These are phyloP conservation scores for Gamarada debralockiae DNA, from an alignment of 495 filamentous ascomycete species.

Conservation along the genomic window DNA sequence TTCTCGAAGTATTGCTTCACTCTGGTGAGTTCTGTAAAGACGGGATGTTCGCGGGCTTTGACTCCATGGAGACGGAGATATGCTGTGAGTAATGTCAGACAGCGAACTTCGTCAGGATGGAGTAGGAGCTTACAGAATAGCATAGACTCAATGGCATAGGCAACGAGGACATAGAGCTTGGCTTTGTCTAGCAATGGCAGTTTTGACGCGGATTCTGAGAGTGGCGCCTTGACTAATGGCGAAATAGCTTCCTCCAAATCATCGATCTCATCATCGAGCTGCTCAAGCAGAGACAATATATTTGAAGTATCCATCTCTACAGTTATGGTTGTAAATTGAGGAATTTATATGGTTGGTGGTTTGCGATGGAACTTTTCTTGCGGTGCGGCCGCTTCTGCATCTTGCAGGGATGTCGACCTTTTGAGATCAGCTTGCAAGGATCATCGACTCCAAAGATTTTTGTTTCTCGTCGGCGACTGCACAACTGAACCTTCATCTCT, in stretches of 20 bases:
- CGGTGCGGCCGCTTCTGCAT: constrained; percentile 9
- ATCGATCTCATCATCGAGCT: constrained; percentile 72
- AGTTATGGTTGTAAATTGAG: neutral
- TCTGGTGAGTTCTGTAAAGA: constrained; percentile 78
- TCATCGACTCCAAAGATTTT: neutral
- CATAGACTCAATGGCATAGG: constrained; percentile 89
- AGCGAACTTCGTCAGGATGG: too few species aligned
- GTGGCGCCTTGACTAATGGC: constrained; percentile 58
- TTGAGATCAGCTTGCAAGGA: neutral
- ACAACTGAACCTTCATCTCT: too few species aligned
- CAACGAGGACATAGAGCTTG: constrained; percentile 77
- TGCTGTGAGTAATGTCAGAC: constrained; percentile 46
- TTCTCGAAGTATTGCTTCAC: constrained; percentile 93
- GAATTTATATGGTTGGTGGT: constrained; percentile 1
- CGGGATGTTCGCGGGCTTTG: constrained; percentile 76
- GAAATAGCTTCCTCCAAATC: constrained; percentile 68
- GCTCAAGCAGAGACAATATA: constrained; percentile 50
- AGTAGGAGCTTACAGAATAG: constrained; percentile 69
- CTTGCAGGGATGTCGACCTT: neutral
- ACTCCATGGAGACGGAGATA: constrained; percentile 76
- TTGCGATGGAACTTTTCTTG: neutral
- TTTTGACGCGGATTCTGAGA: constrained; percentile 67
- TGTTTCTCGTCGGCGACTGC: too few species aligned
- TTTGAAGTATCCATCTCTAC: constrained; percentile 25
- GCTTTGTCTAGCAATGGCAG: constrained; percentile 90